phyloP scores from a whole-genome alignment of 768 basidiomycete genomes.

The Mycena kentingensis region DNA sequence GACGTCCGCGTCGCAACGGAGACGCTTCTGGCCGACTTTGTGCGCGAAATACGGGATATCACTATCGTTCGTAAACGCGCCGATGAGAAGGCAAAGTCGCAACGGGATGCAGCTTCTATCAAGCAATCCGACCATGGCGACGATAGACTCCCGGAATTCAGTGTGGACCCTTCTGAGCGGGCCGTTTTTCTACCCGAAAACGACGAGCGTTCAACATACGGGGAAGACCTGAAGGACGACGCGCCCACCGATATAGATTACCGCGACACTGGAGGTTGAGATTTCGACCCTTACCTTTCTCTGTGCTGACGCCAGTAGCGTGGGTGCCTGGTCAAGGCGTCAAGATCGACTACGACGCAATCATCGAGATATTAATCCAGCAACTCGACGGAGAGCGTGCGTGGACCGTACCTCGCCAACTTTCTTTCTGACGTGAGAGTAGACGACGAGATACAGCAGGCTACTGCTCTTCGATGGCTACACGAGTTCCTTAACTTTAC shows the following conservation, averaged over 20 bases:
- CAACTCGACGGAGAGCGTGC: conserved; percentile 84
- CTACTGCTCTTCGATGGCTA: conserved; percentile 91
- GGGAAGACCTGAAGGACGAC: conserved; percentile 49
- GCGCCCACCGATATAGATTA: conserved; percentile 50
- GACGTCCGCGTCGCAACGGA: conserved; percentile 93
- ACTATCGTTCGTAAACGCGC: conserved; percentile 69
- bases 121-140: conserved; percentile 43
- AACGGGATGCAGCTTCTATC: conserved; percentile 39
- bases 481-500: conserved; percentile 87
- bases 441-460: conserved; percentile 96
- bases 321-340: conserved; percentile 97
- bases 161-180: conserved; percentile 57
- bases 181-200: conserved; percentile 58
- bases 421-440: conserved; percentile 7
- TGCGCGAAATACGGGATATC: conserved; percentile 88
- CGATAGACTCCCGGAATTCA: conserved; percentile 62
- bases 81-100: conserved; percentile 54
- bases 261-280: conserved; percentile 65
- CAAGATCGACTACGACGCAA: conserved; percentile 84
- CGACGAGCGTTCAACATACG: conserved; percentile 43
- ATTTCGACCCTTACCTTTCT: not conserved
- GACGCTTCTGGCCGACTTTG: conserved; percentile 83
- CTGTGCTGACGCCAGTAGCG: conserved; percentile 40
- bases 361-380: conserved; percentile 89
- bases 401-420: conserved; percentile 29